Evolutionary conservation across 768 basidiomycete species (phyloP).

Genomic region (Hebeloma cylindrosporum): DNA sequence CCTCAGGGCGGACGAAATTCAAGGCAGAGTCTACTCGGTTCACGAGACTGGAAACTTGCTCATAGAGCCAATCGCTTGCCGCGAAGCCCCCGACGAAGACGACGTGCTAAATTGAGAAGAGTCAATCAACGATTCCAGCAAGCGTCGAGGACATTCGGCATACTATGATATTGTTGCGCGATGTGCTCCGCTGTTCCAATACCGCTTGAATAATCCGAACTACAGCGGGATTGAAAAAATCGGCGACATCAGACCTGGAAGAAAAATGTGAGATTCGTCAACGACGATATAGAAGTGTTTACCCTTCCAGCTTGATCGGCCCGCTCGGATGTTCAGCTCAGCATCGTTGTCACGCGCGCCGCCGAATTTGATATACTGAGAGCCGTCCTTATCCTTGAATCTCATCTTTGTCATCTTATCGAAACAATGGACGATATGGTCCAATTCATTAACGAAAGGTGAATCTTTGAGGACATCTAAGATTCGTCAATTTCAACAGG

Average conservation of each 20-base stretch:
- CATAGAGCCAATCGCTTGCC: slow-evolving; percentile 18
- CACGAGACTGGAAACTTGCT: slow-evolving; percentile 5
- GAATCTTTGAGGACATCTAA: slow-evolving; percentile 34
- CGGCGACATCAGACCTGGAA: slow-evolving; percentile 27
- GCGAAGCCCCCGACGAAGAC: slow-evolving; percentile 21
- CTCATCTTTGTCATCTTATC: slow-evolving; percentile 46
- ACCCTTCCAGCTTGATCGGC: slow-evolving; percentile 46
- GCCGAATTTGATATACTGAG: slow-evolving; percentile 49
- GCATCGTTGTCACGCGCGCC: slow-evolving; percentile 40
- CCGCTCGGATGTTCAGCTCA: slow-evolving; percentile 40
- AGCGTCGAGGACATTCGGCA: slow-evolving; percentile 1
- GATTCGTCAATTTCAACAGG: too few relatives aligned
- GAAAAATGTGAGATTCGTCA: neutral
- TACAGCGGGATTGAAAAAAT: slow-evolving; percentile 35
- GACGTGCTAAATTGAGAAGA: slow-evolving; percentile 5
- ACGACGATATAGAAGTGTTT: neutral
- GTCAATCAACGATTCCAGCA: neutral
- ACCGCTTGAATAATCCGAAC: slow-evolving; percentile 31
- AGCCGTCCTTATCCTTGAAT: slow-evolving; percentile 37
- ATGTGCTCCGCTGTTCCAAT: slow-evolving; percentile 15
- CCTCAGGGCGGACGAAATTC: slow-evolving; percentile 19
- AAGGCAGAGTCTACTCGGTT: slow-evolving; percentile 2
- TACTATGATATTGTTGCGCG: slow-evolving; percentile 27
- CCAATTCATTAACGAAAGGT: slow-evolving; percentile 40
- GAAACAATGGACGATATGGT: slow-evolving; percentile 41